Evolutionary conservation across 176 grass and related monocot species (phyloP).

Genomic region (Oryza coarctata): DNA sequence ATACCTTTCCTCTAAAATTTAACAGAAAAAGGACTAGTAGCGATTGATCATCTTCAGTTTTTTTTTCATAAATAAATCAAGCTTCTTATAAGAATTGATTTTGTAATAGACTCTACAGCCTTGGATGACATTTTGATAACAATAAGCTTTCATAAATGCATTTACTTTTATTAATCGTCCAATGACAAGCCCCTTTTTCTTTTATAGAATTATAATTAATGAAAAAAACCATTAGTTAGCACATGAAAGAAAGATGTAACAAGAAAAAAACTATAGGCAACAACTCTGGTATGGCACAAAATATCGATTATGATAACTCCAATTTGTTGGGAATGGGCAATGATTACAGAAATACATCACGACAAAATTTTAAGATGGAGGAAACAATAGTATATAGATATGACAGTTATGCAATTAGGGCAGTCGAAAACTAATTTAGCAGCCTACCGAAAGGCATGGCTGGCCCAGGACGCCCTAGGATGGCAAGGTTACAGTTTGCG

Average conservation of each 20-base stretch:
- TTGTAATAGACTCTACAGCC: not conserved
- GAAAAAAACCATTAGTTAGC: slow-evolving; percentile 13
- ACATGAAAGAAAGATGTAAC: slow-evolving; percentile 17
- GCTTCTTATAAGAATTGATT: slow-evolving; percentile 18
- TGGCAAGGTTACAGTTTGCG: slow-evolving; percentile 76
- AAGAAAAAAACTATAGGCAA: not conserved
- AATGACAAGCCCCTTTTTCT: slow-evolving; percentile 21
- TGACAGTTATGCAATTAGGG: slow-evolving; percentile 12
- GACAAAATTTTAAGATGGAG: not conserved
- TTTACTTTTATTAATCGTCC: not conserved
- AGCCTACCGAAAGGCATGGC: slow-evolving; percentile 58
- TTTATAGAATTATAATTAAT: slow-evolving; percentile 5
- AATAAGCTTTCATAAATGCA: not conserved
- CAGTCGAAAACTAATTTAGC: not conserved
- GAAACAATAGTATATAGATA: slow-evolving; percentile 10
- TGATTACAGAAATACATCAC: slow-evolving; percentile 1
- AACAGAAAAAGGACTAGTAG: slow-evolving; percentile 22
- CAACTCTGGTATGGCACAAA: slow-evolving; percentile 21
- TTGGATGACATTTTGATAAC: slow-evolving; percentile 14
- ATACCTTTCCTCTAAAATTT: slow-evolving; percentile 21
- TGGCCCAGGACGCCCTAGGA: slow-evolving; percentile 60
- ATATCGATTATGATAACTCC: slow-evolving; percentile 17
- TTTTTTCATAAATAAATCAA: slow-evolving; percentile 4
- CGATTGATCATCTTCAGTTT: slow-evolving; percentile 20
- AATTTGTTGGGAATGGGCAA: slow-evolving; percentile 35